Percentiles rank a stretch among this genome's conserved stretches.
Conservation (phyloP, 2,329 filamentous ascomycete genomes). For the Penicillium sp. region DNA sequence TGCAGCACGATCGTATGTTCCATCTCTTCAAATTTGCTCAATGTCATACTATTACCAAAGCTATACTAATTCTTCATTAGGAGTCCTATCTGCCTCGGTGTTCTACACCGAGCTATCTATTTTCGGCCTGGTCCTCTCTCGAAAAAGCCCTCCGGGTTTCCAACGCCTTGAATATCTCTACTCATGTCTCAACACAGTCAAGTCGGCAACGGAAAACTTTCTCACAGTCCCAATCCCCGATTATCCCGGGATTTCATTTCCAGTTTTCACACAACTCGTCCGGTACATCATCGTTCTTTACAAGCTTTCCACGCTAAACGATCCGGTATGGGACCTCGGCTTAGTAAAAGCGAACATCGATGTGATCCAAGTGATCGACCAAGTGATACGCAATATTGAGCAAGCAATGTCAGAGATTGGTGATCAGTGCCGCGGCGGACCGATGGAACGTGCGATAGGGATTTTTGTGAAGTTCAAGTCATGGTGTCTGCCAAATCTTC, state of each 20-base stretch:
- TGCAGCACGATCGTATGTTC: slow-evolving; percentile 12
- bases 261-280: slow-evolving; percentile 13
- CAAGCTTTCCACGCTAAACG: slow-evolving; percentile 10
- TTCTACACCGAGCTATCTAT: slow-evolving; percentile 13
- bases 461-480: slow-evolving; percentile 8
- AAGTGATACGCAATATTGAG: slow-evolving; percentile 8
- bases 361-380: slow-evolving; percentile 12
- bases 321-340: slow-evolving; percentile 9
- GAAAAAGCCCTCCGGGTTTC: not conserved
- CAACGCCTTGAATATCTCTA: slow-evolving; percentile 12
- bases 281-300: slow-evolving; percentile 12
- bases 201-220: slow-evolving; percentile 11
- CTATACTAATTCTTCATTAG: not conserved
- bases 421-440: slow-evolving; percentile 3
- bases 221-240: slow-evolving; percentile 9
- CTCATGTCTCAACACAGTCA: slow-evolving; percentile 7
- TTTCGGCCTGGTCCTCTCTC: slow-evolving; percentile 6
- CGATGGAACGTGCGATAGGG: slow-evolving; percentile 6
- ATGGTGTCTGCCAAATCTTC: slow-evolving; percentile 10
- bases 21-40: not conserved
- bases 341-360: slow-evolving; percentile 6
- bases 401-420: slow-evolving; percentile 1
- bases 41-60: too few species aligned
- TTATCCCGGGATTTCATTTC: slow-evolving; percentile 3
- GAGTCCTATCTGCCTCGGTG: slow-evolving; percentile 5